Conservation (phyloP, 257 asterid genomes). For the Nicotiana tomentosiformis region DNA sequence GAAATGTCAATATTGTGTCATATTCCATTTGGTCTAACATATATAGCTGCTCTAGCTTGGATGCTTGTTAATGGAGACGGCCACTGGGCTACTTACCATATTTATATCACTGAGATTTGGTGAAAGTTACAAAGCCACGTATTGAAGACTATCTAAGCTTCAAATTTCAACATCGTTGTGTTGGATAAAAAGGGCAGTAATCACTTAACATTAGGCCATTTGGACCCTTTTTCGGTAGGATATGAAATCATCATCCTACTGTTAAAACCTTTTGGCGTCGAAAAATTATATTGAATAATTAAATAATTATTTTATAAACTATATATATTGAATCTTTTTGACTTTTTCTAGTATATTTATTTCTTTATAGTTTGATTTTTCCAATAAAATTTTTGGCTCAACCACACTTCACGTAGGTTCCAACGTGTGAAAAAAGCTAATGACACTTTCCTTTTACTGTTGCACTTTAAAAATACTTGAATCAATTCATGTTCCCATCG, state of each 20-base stretch:
- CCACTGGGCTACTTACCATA: neutral
- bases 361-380: too few relatives aligned
- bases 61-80: conserved; percentile 3
- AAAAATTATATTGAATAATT: too few relatives aligned
- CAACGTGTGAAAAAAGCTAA: conserved; percentile 2
- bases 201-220: conserved; percentile 10
- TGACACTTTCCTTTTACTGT: too few relatives aligned
- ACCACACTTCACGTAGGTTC: neutral
- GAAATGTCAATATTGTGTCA: neutral
- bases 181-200: conserved; percentile 5
- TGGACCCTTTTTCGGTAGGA: neutral
- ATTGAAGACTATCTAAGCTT: neutral
- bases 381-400: too few relatives aligned
- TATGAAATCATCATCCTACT: neutral
- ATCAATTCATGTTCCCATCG: too few relatives aligned
- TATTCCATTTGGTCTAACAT: neutral
- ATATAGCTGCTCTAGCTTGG: neutral
- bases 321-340: too few relatives aligned
- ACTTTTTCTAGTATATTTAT: too few relatives aligned
- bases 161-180: conserved; percentile 24
- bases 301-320: too few relatives aligned
- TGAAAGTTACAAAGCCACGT: conserved; percentile 21
- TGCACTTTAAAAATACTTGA: too few relatives aligned
- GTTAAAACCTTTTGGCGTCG: neutral
- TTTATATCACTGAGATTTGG: conserved; percentile 2